These are phyloP conservation scores for Arabidopsis hybrid DNA, from an alignment of 441 rosid genomes.

Conservation along the genomic window DNA sequence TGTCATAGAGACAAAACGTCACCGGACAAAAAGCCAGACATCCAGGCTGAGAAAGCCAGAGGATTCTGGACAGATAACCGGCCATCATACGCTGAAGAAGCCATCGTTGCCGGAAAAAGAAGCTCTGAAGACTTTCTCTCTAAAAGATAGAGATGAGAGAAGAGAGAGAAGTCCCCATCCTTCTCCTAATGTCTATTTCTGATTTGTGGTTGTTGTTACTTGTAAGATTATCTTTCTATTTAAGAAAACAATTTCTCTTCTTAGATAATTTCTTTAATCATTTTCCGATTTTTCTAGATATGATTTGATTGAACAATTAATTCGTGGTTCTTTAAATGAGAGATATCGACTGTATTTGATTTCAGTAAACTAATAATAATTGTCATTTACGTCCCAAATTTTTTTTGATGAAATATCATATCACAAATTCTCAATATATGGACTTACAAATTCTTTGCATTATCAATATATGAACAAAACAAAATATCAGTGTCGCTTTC, in stretches of 20 bases:
- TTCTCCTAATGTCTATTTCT: too few species aligned
- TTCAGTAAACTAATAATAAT: background rate
- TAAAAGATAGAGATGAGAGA: too few species aligned
- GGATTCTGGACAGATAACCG: too few species aligned
- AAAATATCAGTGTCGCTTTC: constrained; percentile 34
- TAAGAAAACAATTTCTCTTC: background rate
- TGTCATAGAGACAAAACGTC: too few species aligned
- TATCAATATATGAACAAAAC: constrained; percentile 15
- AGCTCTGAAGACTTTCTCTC: too few species aligned
- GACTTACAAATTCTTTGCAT: background rate
- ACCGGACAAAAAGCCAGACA: too few species aligned
- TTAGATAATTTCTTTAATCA: background rate
- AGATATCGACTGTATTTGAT: background rate
- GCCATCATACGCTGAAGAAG: too few species aligned
- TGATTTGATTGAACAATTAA: background rate
- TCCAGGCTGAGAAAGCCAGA: too few species aligned
- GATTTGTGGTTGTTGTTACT: constrained; percentile 7
- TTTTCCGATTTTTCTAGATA: background rate
- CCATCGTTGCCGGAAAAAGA: too few species aligned
- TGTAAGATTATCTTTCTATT: constrained; percentile 26
- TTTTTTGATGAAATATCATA: background rate
- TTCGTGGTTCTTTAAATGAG: background rate
- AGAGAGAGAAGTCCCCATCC: too few species aligned
- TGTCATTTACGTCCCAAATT: background rate
- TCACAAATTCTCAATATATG: background rate